Evolutionary conservation across 164 flowering plant genomes (phyloP), one percentile per base, ranked within the genome.

Genomic region (Vitis rotundifolia): DNA sequence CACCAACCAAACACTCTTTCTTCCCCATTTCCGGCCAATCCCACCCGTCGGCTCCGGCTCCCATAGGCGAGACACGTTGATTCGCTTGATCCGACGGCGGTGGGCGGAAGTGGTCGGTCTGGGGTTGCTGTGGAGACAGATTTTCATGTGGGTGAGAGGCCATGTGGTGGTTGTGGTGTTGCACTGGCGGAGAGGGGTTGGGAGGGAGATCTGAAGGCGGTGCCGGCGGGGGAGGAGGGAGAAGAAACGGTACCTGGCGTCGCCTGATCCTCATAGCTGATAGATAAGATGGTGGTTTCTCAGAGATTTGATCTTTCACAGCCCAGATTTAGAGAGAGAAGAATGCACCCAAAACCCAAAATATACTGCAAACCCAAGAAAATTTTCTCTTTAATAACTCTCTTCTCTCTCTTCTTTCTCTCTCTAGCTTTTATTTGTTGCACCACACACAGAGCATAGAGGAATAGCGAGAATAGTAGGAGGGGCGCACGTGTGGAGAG

Each of bases 251-350:
- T 29, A 75, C 79, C 69, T 56, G 73, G 50, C 86, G 64, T 62
- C 80, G 83, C 75, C 89, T 71, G 77, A 85, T 85, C 78, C 89
- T 85, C 89, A 85, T 81, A 55, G 55, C n/a, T 28, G 29, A 12
- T 48, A 64, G 18, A 56, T 9, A 64, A 59, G 58, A 74, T 50
- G 50, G 8, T 22, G 22, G 29, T 54, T 61, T 37, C 44, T 37
- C 6, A 37, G 44, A 37, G 44, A 37, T 37, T 37, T 66, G 68
- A 66, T 75, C 63, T 72, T 19, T 53, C 31, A 63, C 48, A 63
- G 56, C 57, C 56, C 57, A 65, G 70, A 64, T 68, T 72, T 60
- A 64, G 59, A 59, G 16, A 16, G 54, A 59, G 66, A 50, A 68
- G 60, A 53, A 68, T 51, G 65, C 60, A 37, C 44, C 44, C 44